These are phyloP conservation scores for Candida montana DNA, from an alignment of 805 yeast genomes.

Conservation along the genomic window DNA sequence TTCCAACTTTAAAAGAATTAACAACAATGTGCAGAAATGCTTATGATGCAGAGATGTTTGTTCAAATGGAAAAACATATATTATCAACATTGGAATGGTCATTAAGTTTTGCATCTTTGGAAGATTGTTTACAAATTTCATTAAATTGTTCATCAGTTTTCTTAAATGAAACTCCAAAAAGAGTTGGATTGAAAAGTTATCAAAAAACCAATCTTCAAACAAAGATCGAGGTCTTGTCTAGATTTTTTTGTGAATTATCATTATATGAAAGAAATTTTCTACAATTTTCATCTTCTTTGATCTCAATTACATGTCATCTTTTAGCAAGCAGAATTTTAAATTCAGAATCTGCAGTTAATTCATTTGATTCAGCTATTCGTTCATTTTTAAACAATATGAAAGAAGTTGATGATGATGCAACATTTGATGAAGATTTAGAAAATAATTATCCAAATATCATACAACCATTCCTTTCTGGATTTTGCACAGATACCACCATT, in stretches of 20 bases:
- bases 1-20: slow-evolving; percentile 63
- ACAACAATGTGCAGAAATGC: slow-evolving; percentile 59
- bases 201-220: slow-evolving; percentile 9
- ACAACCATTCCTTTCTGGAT: slow-evolving; percentile 24
- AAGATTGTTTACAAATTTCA: slow-evolving; percentile 24
- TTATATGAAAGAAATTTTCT: slow-evolving; percentile 45
- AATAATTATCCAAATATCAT: slow-evolving; percentile 20
- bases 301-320: slow-evolving; percentile 44
- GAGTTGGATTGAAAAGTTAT: slow-evolving; percentile 12
- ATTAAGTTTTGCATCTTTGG: slow-evolving; percentile 22
- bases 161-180: slow-evolving; percentile 19
- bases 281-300: slow-evolving; percentile 39
- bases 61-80: slow-evolving; percentile 78
- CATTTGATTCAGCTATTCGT: slow-evolving; percentile 17
- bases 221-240: slow-evolving; percentile 27
- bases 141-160: slow-evolving; percentile 9
- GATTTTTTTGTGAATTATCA: slow-evolving; percentile 51
- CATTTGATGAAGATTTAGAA: slow-evolving; percentile 23
- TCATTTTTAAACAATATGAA: slow-evolving; percentile 6
- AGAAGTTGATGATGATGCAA: slow-evolving; percentile 21
- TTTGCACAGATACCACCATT: slow-evolving; percentile 11
- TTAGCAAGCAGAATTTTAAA: slow-evolving; percentile 47
- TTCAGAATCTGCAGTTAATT: slow-evolving; percentile 17
- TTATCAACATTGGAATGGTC: slow-evolving; percentile 69
- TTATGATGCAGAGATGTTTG: slow-evolving; percentile 57